phyloP scores from a whole-genome alignment of 345 rosid genomes.

The Firmiana major region DNA sequence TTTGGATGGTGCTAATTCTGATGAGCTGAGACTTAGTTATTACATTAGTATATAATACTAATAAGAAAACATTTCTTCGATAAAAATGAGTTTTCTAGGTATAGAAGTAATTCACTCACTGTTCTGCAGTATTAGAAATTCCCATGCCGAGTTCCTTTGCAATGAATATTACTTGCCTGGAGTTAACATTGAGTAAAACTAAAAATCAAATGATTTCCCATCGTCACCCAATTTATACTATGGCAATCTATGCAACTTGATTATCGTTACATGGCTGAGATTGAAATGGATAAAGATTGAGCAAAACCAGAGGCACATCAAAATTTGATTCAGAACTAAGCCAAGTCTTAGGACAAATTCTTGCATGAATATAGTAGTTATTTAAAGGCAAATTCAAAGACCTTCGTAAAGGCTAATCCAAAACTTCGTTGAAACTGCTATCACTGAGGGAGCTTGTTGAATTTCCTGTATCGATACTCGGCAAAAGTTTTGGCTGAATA shows the following conservation, averaged over 20 bases:
- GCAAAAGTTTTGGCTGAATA: slow-evolving; percentile 37
- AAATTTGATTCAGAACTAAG: background rate
- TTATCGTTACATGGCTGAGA: background rate
- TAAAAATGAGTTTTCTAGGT: background rate
- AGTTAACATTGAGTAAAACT: too few relatives aligned
- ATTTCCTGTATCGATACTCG: slow-evolving; percentile 38
- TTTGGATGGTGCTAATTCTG: background rate
- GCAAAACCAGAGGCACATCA: background rate
- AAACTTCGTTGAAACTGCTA: background rate
- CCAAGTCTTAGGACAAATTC: background rate
- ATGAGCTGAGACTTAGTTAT: background rate
- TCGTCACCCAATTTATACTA: background rate
- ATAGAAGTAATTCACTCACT: too few relatives aligned
- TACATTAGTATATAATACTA: background rate
- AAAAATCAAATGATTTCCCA: background rate
- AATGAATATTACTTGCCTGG: too few relatives aligned
- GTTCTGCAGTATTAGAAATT: too few relatives aligned
- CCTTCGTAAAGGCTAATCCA: background rate
- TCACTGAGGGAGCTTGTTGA: slow-evolving; percentile 43
- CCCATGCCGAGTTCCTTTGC: too few relatives aligned
- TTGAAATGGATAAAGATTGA: too few relatives aligned
- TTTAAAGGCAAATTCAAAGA: background rate
- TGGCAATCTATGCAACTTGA: background rate
- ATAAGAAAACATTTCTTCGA: background rate
- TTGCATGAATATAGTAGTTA: background rate